phyloP scores from a whole-genome alignment of 805 yeast species.

The Candida patagonica region DNA sequence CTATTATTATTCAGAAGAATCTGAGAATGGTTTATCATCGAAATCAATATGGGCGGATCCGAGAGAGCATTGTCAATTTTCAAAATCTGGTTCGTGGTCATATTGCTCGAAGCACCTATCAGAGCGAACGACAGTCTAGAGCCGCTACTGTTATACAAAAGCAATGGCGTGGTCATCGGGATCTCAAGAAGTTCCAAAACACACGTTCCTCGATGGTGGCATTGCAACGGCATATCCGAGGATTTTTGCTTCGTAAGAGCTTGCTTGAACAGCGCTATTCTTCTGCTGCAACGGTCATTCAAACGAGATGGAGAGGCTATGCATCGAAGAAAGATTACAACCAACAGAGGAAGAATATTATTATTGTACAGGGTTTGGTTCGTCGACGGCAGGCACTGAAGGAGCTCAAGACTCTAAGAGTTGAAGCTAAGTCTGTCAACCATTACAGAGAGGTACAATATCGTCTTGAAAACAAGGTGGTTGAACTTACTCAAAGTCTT shows the following conservation, averaged over 20 bases:
- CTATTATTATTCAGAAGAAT: slow-evolving; percentile 77
- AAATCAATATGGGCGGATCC: slow-evolving; percentile 45
- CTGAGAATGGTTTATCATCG: slow-evolving; percentile 59
- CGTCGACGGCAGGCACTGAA: slow-evolving; percentile 67
- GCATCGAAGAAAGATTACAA: slow-evolving; percentile 47
- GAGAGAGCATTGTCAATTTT: slow-evolving; percentile 42
- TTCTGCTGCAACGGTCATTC: slow-evolving; percentile 62
- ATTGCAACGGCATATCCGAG: slow-evolving; percentile 51
- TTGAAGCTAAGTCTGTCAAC: slow-evolving; percentile 88
- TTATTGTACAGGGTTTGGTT: slow-evolving; percentile 65
- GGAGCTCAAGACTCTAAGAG: slow-evolving; percentile 54
- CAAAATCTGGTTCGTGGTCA: slow-evolving; percentile 63
- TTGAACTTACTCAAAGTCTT: slow-evolving; percentile 80
- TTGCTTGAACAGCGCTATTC: slow-evolving; percentile 42
- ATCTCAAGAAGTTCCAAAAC: slow-evolving; percentile 45
- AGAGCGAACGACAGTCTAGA: slow-evolving; percentile 37
- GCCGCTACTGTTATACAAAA: slow-evolving; percentile 72
- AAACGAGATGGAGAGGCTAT: slow-evolving; percentile 63
- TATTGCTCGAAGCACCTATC: slow-evolving; percentile 46
- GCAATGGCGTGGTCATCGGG: slow-evolving; percentile 33
- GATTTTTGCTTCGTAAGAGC: slow-evolving; percentile 41
- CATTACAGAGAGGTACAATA: slow-evolving; percentile 88
- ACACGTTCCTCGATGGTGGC: slow-evolving; percentile 43
- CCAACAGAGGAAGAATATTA: slow-evolving; percentile 43
- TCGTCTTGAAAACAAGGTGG: slow-evolving; percentile 93